These are phyloP conservation scores for Huntiella decipiens DNA, from an alignment of 2,329 filamentous ascomycete genomes.

Conservation along the genomic window DNA sequence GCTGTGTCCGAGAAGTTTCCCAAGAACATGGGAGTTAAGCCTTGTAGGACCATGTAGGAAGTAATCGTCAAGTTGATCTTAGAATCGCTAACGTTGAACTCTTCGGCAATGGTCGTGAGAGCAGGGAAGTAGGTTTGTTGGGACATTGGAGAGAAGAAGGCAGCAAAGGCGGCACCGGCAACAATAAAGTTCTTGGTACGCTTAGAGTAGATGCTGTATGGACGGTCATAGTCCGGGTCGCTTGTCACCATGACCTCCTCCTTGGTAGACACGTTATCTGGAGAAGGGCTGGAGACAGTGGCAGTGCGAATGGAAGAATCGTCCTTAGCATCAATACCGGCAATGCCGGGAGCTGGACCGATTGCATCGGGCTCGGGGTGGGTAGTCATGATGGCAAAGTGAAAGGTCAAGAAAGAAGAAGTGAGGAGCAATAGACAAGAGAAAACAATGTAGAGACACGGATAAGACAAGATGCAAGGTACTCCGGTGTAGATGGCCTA, in stretches of 20 bases:
- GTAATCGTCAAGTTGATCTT: slow-evolving; percentile 33
- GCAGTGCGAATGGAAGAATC: not conserved
- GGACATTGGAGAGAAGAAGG: slow-evolving; percentile 28
- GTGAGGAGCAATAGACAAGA: not conserved
- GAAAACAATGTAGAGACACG: no score
- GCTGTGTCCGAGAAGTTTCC: slow-evolving; percentile 35
- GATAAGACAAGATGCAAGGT: no score
- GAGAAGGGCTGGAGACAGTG: not conserved
- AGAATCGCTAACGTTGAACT: slow-evolving; percentile 24
- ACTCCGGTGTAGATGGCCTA: no score
- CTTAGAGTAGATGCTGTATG: slow-evolving; percentile 22
- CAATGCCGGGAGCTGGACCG: no score
- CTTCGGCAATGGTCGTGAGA: slow-evolving; percentile 27
- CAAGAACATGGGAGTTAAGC: slow-evolving; percentile 36
- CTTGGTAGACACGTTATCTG: not conserved
- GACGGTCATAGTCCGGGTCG: not conserved
- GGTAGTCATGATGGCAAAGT: not conserved
- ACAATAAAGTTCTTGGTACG: slow-evolving; percentile 25
- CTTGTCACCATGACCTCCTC: not conserved
- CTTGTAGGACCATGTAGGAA: slow-evolving; percentile 42
- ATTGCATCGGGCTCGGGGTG: no score
- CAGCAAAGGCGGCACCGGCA: slow-evolving; percentile 20
- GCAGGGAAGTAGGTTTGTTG: slow-evolving; percentile 37
- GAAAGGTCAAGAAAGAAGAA: not conserved
- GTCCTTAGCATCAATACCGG: not conserved